Base-by-base conservation (phyloP, 2,329 filamentous ascomycete genomes). In the Aspergillus ochraceoroseus region DNA sequence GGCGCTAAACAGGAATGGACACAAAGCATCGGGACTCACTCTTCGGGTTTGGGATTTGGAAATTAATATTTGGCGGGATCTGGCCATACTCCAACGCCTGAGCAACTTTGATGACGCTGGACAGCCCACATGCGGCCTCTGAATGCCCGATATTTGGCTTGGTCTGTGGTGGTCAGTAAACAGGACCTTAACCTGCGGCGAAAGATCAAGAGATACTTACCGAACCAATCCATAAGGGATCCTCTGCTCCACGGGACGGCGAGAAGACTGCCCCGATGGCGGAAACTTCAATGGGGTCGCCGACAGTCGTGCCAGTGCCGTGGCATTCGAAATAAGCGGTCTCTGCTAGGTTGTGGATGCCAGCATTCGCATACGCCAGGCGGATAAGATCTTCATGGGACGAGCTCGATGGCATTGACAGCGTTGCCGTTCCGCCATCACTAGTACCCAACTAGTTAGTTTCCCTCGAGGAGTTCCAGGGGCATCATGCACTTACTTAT, bases 81-180 rank as follows among this genome's bases (percentile, higher is more conserved):
- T 46, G 49, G 3, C 53, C 55, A 40, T 69, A 51, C 38, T 70
- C 63, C 7, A 75, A 48, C 9, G 65, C 61, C 15, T 73, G 40
- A 1, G 61, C 60, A 4, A 42, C 50, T 32, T 69, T 70, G 5
- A 63, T 41, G 1, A 66, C 28, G 2, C 53, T 54, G 0, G 58
- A 57, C 7, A 66, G n/a, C 2, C 59, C 63, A 28, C 57, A 56
- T 4, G 58, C 55, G 1, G 52, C 59, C 39, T 67, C 64, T 0
- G 54, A 54, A 37, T 67, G 65, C 0, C 65, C 65, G 9, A 64
- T 49, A 0, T 57, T 39, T 3, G 59, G 53, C 32, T 64, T 63
- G 27, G n/a, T n/a, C n/a, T n/a, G n/a, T n/a, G n/a, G n/a, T n/a
- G n/a, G n/a, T n/a, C n/a, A n/a, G n/a, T n/a, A n/a, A n/a, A n/a